phyloP scores from a whole-genome alignment of 371 early-diverging fungal species.

The Chytridium lagenaria region DNA sequence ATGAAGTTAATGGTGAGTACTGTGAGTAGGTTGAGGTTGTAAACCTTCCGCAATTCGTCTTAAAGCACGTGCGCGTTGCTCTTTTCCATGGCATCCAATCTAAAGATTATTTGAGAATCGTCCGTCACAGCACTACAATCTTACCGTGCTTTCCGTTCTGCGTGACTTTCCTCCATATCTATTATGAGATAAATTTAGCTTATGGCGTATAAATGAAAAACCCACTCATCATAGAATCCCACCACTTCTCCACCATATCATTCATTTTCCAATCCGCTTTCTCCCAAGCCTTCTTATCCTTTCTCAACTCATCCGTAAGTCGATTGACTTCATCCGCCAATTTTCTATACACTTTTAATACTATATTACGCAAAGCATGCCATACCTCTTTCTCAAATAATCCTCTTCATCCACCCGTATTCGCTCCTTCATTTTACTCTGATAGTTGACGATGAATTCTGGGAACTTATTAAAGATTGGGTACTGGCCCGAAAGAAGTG shows the following conservation, averaged over 20 bases:
- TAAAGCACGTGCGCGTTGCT: slow-evolving; percentile 49
- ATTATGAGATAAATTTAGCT: neutral
- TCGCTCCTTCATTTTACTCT: slow-evolving; percentile 50
- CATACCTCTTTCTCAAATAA: slow-evolving; percentile 44
- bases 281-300: slow-evolving; percentile 56
- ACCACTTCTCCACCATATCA: slow-evolving; percentile 62
- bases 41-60: slow-evolving; percentile 53
- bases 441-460: slow-evolving; percentile 58
- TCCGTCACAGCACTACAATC: slow-evolving; percentile 4
- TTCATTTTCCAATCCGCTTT: slow-evolving; percentile 54
- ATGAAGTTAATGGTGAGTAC: neutral
- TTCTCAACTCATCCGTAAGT: slow-evolving; percentile 52
- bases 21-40: too few relatives aligned
- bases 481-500: slow-evolving; percentile 49
- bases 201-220: neutral
- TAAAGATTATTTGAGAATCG: slow-evolving; percentile 11
- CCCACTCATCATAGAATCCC: slow-evolving; percentile 55
- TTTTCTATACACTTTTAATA: slow-evolving; percentile 33
- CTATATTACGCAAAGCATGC: neutral
- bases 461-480: slow-evolving; percentile 59
- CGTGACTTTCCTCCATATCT: slow-evolving; percentile 47
- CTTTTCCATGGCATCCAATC: slow-evolving; percentile 53
- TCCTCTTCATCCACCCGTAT: slow-evolving; percentile 57
- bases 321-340: slow-evolving; percentile 49
- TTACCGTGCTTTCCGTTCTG: slow-evolving; percentile 39